Conservation (phyloP, 129 eudicot species). For the Ambrosia trifida region DNA sequence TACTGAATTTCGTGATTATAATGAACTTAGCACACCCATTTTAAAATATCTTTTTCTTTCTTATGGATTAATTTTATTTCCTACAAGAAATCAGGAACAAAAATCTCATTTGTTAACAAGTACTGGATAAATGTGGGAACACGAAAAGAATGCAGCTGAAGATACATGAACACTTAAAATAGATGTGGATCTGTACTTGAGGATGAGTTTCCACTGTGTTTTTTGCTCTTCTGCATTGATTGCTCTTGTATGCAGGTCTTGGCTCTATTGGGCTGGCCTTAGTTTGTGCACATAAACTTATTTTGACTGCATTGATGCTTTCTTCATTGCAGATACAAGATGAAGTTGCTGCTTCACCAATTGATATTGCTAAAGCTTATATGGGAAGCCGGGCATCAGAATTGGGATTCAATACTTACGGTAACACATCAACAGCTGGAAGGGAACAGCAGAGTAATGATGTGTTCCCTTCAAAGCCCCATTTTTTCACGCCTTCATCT, state of each 20-base stretch:
- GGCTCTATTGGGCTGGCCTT: not conserved
- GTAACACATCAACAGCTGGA: constrained; percentile 34
- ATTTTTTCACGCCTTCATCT: constrained; percentile 51
- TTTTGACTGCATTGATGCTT: not conserved
- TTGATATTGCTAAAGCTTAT: constrained; percentile 89
- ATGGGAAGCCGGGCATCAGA: constrained; percentile 76
- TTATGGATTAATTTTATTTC: not conserved
- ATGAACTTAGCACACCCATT: constrained; percentile 6
- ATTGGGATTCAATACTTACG: constrained; percentile 46
- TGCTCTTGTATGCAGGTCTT: not conserved
- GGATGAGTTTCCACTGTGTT: not conserved
- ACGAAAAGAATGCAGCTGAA: constrained; percentile 8
- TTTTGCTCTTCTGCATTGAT: not conserved
- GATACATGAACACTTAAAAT: constrained; percentile 5
- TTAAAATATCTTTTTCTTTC: not conserved
- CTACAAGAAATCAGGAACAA: constrained; percentile 1
- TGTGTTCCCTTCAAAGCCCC: constrained; percentile 42
- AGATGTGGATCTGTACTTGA: not conserved
- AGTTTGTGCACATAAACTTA: not conserved
- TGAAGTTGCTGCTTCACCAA: constrained; percentile 75
- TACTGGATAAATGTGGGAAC: no score
- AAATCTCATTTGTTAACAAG: no score
- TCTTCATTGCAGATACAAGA: constrained; percentile 48
- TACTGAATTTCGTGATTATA: not conserved
- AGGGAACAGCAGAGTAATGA: constrained; percentile 36